Evolutionary conservation across 1,284 basidiomycete species (phyloP), one percentile per base, ranked within the genome.

Genomic region (Kalmanozyma brasiliensis): DNA sequence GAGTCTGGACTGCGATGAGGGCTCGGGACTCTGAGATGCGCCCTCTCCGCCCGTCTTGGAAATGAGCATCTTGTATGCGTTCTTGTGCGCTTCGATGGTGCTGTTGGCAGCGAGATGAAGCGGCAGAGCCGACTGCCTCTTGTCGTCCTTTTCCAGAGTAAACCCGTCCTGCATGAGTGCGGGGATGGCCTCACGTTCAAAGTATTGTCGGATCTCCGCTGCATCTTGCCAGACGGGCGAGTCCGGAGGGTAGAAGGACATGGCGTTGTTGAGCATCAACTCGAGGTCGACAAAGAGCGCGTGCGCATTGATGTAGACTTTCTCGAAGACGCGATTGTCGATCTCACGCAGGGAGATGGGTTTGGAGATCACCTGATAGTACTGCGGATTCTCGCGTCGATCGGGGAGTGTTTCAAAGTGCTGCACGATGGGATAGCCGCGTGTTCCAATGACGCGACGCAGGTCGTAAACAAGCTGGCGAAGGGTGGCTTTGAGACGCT

Each of bases 201-300:
- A 53, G 43, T 79, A 70, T 23, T 52, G 49, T 19, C 65, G 52
- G 4, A 81, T 72, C 35, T 65, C 71, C 10, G 72, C 60, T 1
- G 80, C 80, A 38, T 79, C 79, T 19, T 71, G 52, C 77, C 76
- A 79, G 20, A 80, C 59, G 4, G 48, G 38, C 16, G 71, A 67
- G 16, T 67, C 56, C 13, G 73, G 71, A 45, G 76, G 67, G 36
- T 80, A 79, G 62, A 68, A 82, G 37, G 65, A 66, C 53, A 78
- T 62, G 11, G 80, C 80, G 49, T 82, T 82, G 67, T 68, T 66
- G 42, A 80, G 69, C 79, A 82, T 82, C 23, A 65, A 62, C 42
- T 70, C 57, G 30, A 82, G 49, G 34, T 79, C 79, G 20, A 45
- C 33, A 44, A 80, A 67, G 16, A 80, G 64, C 8, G 73, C 74